Conservation (phyloP, 1,284 basidiomycete genomes). For the Papiliotrema fonsecae region DNA sequence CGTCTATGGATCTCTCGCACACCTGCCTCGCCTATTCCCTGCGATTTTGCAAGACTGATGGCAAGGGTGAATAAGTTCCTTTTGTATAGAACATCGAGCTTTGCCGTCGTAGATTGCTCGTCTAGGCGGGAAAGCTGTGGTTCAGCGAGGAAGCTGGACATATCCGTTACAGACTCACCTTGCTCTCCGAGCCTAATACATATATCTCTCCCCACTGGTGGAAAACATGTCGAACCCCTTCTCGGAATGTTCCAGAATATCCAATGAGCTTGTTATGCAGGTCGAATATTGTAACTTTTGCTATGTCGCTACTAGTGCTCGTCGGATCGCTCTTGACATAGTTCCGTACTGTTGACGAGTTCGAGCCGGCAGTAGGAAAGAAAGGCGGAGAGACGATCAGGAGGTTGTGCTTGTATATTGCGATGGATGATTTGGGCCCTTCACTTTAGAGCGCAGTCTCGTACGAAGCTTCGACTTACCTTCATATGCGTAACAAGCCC, state of each 20-base stretch:
- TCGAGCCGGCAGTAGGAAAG: constrained; percentile 59
- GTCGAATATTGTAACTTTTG: constrained; percentile 86
- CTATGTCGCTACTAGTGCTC: constrained; percentile 57
- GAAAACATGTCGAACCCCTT: constrained; percentile 73
- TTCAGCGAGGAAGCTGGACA: not conserved
- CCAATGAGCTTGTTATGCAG: constrained; percentile 88
- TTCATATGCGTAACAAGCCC: constrained; percentile 85
- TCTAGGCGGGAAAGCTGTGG: constrained; percentile 62
- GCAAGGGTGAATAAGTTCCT: constrained; percentile 71
- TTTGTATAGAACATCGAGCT: constrained; percentile 74
- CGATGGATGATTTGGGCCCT: constrained; percentile 53
- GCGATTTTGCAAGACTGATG: constrained; percentile 63
- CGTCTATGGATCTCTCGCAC: constrained; percentile 80
- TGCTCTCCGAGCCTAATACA: constrained; percentile 68
- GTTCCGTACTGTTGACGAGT: constrained; percentile 70
- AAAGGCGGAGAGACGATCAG: constrained; percentile 85
- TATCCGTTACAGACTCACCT: constrained; percentile 50
- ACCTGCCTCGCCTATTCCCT: constrained; percentile 63
- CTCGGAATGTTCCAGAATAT: constrained; percentile 70
- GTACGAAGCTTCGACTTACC: constrained; percentile 51
- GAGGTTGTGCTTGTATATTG: constrained; percentile 72
- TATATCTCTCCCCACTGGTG: constrained; percentile 74
- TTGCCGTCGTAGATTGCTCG: constrained; percentile 72
- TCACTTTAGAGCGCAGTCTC: not conserved
- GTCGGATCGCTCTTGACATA: constrained; percentile 55